phyloP scores from a whole-genome alignment of 495 filamentous ascomycete species.

The Daldinia childiae region DNA sequence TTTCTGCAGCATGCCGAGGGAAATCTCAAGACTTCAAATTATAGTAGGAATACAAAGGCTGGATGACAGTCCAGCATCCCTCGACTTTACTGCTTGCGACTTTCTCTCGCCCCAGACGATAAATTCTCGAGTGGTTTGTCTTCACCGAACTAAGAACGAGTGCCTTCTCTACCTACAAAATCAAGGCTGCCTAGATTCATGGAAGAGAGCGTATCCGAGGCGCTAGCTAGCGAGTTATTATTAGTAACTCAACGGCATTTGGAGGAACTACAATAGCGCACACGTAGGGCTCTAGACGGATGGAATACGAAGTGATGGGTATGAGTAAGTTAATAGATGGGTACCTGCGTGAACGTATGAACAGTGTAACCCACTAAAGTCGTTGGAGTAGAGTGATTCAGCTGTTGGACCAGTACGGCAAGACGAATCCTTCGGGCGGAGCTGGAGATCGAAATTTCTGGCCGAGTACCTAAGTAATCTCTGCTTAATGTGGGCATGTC shows the following conservation, averaged over 20 bases:
- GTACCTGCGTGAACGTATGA: conserved; percentile 8
- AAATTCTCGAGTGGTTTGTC: neutral
- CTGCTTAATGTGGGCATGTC: neutral
- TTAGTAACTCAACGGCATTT: neutral
- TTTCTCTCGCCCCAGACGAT: neutral
- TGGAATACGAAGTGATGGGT: conserved; percentile 1
- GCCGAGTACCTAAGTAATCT: neutral
- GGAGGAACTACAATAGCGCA: neutral
- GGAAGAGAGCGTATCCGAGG: neutral
- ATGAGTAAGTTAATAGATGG: neutral
- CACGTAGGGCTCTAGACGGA: neutral
- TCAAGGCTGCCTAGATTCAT: neutral
- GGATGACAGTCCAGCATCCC: neutral
- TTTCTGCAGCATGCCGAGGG: neutral
- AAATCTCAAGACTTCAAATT: neutral
- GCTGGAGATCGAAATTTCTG: neutral
- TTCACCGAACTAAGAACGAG: neutral
- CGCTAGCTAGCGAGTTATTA: neutral
- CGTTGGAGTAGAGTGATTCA: conserved; percentile 4
- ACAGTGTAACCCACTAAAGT: conserved; percentile 3
- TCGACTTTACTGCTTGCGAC: neutral
- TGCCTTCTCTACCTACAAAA: neutral
- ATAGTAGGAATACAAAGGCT: neutral
- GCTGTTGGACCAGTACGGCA: neutral
- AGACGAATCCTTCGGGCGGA: conserved; percentile 3